A percentile compares a stretch with the other conserved stretches of the same genome.
phyloP scores from a whole-genome alignment of 371 early-diverging fungal genomes.

The Pancytospora epiphaga region DNA sequence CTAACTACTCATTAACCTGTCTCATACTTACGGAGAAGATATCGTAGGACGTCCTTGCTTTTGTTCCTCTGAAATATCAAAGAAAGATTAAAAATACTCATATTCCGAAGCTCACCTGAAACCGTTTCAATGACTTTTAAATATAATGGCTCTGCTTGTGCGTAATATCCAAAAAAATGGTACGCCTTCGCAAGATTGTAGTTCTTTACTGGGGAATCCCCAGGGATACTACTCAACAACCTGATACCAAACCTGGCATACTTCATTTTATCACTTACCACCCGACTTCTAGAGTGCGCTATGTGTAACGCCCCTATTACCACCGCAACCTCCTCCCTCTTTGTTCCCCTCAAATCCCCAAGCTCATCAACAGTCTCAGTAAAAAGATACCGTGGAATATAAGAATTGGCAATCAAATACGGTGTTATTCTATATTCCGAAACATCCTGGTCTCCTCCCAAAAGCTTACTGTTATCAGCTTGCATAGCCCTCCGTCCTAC shows the following conservation, averaged over 20 bases:
- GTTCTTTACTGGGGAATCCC: neutral
- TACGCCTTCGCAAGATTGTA: slow-evolving; percentile 59
- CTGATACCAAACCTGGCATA: slow-evolving; percentile 50
- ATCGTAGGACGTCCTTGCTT: neutral
- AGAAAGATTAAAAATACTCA: slow-evolving; percentile 43
- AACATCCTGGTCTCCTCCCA: too few species aligned
- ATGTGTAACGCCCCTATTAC: slow-evolving; percentile 39
- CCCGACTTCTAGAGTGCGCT: slow-evolving; percentile 49
- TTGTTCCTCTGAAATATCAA: slow-evolving; percentile 51
- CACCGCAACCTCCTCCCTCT: neutral
- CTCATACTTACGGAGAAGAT: slow-evolving; percentile 14
- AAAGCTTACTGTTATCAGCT: neutral
- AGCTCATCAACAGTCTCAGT: slow-evolving; percentile 6
- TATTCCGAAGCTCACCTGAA: slow-evolving; percentile 32
- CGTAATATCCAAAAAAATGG: slow-evolving; percentile 53
- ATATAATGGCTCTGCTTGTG: slow-evolving; percentile 57
- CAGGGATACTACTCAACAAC: slow-evolving; percentile 25
- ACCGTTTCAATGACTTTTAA: slow-evolving; percentile 14
- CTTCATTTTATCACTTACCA: slow-evolving; percentile 44
- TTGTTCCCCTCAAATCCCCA: neutral
- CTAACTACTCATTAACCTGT: neutral
- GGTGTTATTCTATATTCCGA: neutral
- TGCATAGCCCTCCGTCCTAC: slow-evolving; percentile 14
- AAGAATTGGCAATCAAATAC: slow-evolving; percentile 12
- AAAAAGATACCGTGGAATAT: slow-evolving; percentile 11